Evolutionary conservation across 371 early-diverging fungal species (phyloP).

Genomic region (Amoeboaphelidium protococcarum): DNA sequence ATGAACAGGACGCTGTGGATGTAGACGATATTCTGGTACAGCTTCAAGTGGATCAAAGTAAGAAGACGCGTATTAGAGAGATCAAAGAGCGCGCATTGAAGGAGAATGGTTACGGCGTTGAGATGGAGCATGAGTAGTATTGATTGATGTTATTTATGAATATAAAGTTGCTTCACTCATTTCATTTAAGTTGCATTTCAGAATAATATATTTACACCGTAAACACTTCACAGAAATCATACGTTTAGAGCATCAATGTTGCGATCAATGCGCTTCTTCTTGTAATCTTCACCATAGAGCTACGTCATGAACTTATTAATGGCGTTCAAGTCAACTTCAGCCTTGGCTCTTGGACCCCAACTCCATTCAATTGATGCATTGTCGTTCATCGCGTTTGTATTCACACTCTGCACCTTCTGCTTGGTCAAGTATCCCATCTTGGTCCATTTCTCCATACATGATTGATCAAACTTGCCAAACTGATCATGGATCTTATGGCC

Average conservation of each 20-base stretch:
- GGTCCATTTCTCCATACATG: no score
- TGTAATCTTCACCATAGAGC: background rate
- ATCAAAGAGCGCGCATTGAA: slow-evolving; percentile 36
- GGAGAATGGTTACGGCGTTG: slow-evolving; percentile 60
- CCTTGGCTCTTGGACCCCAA: background rate
- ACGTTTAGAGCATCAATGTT: no score
- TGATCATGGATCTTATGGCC: no score
- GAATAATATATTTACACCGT: no score
- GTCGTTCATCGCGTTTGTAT: no score
- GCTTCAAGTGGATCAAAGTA: slow-evolving; percentile 48
- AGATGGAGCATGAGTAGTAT: slow-evolving; percentile 6
- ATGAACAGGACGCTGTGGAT: background rate
- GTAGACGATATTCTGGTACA: slow-evolving; percentile 35
- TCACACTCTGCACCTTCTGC: no score
- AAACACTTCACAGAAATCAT: no score
- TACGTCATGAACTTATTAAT: background rate
- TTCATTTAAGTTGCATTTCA: background rate
- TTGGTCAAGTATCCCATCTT: no score
- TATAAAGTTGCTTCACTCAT: no score
- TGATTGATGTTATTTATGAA: no score
- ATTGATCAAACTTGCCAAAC: no score
- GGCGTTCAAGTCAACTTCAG: background rate
- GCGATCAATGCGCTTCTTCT: no score
- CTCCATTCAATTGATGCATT: background rate
- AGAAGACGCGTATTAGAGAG: slow-evolving; percentile 35